These are phyloP conservation scores for Dendrothele bispora DNA, from an alignment of 768 basidiomycete genomes.

Conservation along the genomic window DNA sequence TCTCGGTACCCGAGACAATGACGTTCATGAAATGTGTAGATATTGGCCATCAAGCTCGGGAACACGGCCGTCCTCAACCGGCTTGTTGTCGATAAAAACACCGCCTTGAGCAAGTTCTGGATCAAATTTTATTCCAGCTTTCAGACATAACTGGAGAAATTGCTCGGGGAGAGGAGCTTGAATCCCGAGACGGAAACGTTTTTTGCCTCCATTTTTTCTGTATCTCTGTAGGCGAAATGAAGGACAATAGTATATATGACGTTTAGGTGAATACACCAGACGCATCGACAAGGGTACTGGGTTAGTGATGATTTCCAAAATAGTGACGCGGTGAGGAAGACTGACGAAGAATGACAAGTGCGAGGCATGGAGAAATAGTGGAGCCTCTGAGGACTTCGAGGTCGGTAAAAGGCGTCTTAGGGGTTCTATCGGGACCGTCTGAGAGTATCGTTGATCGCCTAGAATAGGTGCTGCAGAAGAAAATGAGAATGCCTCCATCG, in stretches of 20 bases:
- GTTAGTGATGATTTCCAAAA: neutral
- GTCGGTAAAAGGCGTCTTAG: constrained; percentile 20
- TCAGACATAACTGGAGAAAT: constrained; percentile 50
- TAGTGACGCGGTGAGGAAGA: constrained; percentile 3
- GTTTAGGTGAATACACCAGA: too few species aligned
- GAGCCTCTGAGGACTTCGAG: constrained; percentile 36
- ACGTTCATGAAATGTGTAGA: too few species aligned
- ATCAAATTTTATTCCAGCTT: constrained; percentile 42
- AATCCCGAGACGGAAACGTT: constrained; percentile 53
- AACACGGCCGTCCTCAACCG: constrained; percentile 20
- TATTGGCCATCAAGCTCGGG: neutral
- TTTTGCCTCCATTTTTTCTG: constrained; percentile 38
- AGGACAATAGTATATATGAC: neutral
- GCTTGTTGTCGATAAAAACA: constrained; percentile 43
- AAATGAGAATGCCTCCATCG: constrained; percentile 1
- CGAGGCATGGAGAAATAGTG: constrained; percentile 63
- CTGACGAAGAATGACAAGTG: constrained; percentile 57
- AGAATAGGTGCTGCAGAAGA: constrained; percentile 57
- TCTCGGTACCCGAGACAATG: too few species aligned
- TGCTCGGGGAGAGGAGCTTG: constrained; percentile 57
- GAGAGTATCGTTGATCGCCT: constrained; percentile 52
- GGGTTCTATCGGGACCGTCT: constrained; percentile 19
- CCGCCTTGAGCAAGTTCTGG: constrained; percentile 40
- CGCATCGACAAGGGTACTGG: too few species aligned
- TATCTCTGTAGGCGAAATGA: constrained; percentile 43